Base-by-base conservation (phyloP, 768 basidiomycete species). In the Boletus reticuloceps region DNA sequence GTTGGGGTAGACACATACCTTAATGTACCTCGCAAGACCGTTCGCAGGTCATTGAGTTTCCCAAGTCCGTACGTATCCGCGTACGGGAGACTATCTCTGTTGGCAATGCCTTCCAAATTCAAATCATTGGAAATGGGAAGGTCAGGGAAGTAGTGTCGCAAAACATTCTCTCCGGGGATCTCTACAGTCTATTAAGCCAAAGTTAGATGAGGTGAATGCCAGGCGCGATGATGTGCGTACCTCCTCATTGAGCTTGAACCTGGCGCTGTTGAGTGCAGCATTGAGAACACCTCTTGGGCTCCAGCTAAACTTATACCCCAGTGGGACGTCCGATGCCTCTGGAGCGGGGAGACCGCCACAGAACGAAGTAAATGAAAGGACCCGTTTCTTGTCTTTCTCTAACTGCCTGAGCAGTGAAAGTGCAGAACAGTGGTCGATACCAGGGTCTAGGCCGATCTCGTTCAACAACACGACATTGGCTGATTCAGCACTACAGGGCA, bases 241-340 rank as follows among this genome's bases (percentile, higher is more conserved):
- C 71, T 81, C 64, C 7, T 75, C 75, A 31, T 75, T 60, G 25
- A 93, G 73, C 63, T 81, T 79, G 70, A 84, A 97, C 38, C 64
- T 67, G 2, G 95, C 93, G 0, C 74, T 68, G 59, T 95, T 92
- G 53, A 85, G 69, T 0, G 90, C 89, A 3, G 94, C 95, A 16
- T 78, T 81, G 38, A 98, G 72, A 9, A 96, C 94, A 6, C 92
- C 94, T 54, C 85, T 78, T 0, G 95, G 94, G 47, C 85, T 89
- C 95, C 95, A 98, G 60, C 92, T 91, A 66, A 94, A 94, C 66
- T 94, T 96, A 65, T 96, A 94, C n/a, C 86, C 79, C 11, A 95
- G 73, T 2, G 93, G 92, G 16, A 88, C 82, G 57, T 76, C 70
- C 10, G 72, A 63, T 9, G 66, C 72, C 20, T 68, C 88, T 0